These are phyloP conservation scores for Kregervanrija delftensis DNA, from an alignment of 805 yeast species.

Conservation along the genomic window DNA sequence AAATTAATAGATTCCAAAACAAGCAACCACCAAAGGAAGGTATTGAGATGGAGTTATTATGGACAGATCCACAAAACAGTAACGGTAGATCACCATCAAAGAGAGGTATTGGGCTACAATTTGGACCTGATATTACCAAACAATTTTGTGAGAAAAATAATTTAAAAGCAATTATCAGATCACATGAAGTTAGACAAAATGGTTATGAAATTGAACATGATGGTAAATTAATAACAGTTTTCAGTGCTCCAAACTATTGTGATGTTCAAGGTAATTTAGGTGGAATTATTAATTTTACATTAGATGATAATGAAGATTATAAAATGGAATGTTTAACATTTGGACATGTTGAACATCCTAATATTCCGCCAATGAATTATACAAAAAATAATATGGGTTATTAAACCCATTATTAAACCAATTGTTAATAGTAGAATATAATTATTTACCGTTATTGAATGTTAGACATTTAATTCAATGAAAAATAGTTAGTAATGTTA, in stretches of 20 bases:
- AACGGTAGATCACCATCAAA: slow-evolving; percentile 82
- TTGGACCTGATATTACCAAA: slow-evolving; percentile 92
- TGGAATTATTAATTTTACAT: slow-evolving; percentile 71
- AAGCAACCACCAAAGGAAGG: slow-evolving; percentile 89
- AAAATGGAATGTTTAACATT: slow-evolving; percentile 54
- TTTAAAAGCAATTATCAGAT: slow-evolving; percentile 75
- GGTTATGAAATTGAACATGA: slow-evolving; percentile 88
- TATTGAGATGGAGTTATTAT: slow-evolving; percentile 88
- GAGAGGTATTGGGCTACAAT: slow-evolving; percentile 93
- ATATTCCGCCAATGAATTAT: slow-evolving; percentile 92
- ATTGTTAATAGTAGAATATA: no score
- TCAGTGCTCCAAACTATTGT: slow-evolving; percentile 97
- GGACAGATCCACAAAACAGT: slow-evolving; percentile 91
- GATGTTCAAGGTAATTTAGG: slow-evolving; percentile 89
- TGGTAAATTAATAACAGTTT: slow-evolving; percentile 85
- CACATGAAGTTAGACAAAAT: slow-evolving; percentile 91
- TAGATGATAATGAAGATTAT: slow-evolving; percentile 36
- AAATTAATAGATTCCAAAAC: slow-evolving; percentile 55
- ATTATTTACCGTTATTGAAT: no score
- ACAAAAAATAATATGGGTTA: slow-evolving; percentile 41
- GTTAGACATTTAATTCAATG: no score
- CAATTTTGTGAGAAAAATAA: slow-evolving; percentile 66
- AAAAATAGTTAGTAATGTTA: no score
- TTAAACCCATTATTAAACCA: background rate
- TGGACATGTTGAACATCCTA: slow-evolving; percentile 84